Evolutionary conservation across 2,329 filamentous ascomycete species (phyloP).

Genomic region (Aspergillus flavus): DNA sequence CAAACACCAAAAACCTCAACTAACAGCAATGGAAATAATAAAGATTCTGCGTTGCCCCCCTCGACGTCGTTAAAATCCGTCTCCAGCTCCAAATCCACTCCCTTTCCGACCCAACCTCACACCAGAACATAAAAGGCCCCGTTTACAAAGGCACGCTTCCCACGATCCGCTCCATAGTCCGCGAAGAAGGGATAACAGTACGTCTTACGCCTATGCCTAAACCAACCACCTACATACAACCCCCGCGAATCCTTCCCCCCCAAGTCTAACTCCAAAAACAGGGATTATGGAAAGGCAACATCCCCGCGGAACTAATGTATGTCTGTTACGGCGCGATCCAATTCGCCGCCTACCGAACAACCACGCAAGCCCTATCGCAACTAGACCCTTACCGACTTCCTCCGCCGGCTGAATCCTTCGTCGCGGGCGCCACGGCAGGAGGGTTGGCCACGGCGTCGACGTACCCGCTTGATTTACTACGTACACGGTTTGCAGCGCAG

Average conservation of each 20-base stretch:
- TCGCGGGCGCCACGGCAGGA: constrained; percentile 81
- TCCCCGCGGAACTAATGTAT: constrained; percentile 93
- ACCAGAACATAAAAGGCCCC: constrained; percentile 50
- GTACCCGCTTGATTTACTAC: constrained; percentile 89
- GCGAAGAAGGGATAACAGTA: constrained; percentile 76
- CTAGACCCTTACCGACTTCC: constrained; percentile 58
- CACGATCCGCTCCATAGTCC: constrained; percentile 75
- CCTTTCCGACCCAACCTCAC: constrained; percentile 70
- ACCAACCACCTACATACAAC: background rate
- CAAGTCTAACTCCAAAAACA: constrained; percentile 19
- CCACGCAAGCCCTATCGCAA: constrained; percentile 67
- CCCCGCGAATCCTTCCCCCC: too few relatives aligned
- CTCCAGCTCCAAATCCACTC: constrained; percentile 91
- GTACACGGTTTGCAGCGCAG: constrained; percentile 96
- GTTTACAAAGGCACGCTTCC: constrained; percentile 72
- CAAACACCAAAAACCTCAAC: background rate
- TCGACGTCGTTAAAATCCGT: constrained; percentile 97
- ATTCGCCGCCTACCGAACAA: constrained; percentile 83
- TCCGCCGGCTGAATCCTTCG: constrained; percentile 73
- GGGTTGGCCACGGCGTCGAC: constrained; percentile 79
- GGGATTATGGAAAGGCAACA: constrained; percentile 95
- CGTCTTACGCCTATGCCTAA: constrained; percentile 7
- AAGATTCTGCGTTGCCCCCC: constrained; percentile 89
- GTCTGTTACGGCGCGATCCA: constrained; percentile 86
- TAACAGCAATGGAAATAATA: constrained; percentile 3